Evolutionary conservation across 139 green algal genomes (phyloP).

Genomic region (Coccomyxa sp.): DNA sequence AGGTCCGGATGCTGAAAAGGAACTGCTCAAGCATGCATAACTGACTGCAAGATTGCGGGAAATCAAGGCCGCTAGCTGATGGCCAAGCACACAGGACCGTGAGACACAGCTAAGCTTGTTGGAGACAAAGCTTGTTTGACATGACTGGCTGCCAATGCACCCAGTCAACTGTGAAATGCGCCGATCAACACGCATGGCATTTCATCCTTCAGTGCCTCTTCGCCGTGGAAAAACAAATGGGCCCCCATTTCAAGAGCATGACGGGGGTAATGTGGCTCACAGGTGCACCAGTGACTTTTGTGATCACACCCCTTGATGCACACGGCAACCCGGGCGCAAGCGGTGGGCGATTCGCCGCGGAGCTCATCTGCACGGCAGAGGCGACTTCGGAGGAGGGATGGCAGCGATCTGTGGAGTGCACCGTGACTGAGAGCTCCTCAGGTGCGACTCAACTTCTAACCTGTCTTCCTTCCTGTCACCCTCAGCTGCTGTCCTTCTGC

Average conservation of each 20-base stretch:
- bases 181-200: background rate
- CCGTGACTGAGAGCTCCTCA: background rate
- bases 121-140: too few relatives aligned
- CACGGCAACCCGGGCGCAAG: slow-evolving; percentile 23
- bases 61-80: too few relatives aligned
- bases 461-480: too few relatives aligned
- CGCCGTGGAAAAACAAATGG: background rate
- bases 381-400: background rate
- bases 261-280: background rate
- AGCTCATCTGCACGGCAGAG: background rate
- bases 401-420: background rate
- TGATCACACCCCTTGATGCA: slow-evolving; percentile 4
- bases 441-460: background rate
- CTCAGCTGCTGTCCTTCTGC: too few relatives aligned
- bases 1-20: too few relatives aligned
- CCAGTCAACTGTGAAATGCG: background rate
- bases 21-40: too few relatives aligned
- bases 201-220: background rate
- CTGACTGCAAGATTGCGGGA: too few relatives aligned
- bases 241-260: background rate
- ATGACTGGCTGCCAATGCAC: too few relatives aligned
- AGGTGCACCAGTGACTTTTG: slow-evolving; percentile 6
- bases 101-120: too few relatives aligned
- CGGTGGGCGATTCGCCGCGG: background rate
- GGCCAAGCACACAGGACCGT: too few relatives aligned